A percentile compares a stretch with the other conserved stretches of the same genome.
Evolutionary conservation across 495 filamentous ascomycete genomes (phyloP).

Genomic region (Tuber indicum): DNA sequence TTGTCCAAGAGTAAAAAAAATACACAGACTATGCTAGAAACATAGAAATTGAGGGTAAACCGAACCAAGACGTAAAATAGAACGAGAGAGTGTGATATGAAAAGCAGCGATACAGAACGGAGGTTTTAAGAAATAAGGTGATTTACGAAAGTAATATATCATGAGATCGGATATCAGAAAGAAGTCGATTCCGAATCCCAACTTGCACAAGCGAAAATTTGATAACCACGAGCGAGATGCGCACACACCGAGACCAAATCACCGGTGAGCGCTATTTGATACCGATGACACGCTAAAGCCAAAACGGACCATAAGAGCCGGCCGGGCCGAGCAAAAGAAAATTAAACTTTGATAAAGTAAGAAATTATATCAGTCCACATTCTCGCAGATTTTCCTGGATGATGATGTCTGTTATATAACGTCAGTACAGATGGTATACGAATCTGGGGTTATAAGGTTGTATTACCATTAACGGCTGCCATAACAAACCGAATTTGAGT

Average conservation of each 20-base stretch:
- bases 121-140: slow-evolving; percentile 35
- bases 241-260: slow-evolving; percentile 31
- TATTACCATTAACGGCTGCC: slow-evolving; percentile 93
- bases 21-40: slow-evolving; percentile 28
- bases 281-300: slow-evolving; percentile 27
- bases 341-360: slow-evolving; percentile 28
- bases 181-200: slow-evolving; percentile 34
- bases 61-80: slow-evolving; percentile 33
- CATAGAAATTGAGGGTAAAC: slow-evolving; percentile 28
- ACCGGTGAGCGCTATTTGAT: slow-evolving; percentile 29
- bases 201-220: slow-evolving; percentile 26
- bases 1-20: slow-evolving; percentile 36
- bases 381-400: slow-evolving; percentile 99
- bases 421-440: slow-evolving; percentile 12
- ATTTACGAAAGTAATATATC: slow-evolving; percentile 43
- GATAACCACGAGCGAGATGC: slow-evolving; percentile 31
- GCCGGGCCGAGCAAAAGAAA: slow-evolving; percentile 24
- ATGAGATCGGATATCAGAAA: slow-evolving; percentile 34
- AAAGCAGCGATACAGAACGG: slow-evolving; percentile 20
- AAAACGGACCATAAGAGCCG: slow-evolving; percentile 27
- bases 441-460: slow-evolving; percentile 15
- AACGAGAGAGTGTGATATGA: slow-evolving; percentile 29
- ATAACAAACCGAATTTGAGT: slow-evolving; percentile 99
- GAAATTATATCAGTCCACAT: slow-evolving; percentile 85
- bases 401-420: slow-evolving; percentile 71